Base-by-base conservation (phyloP, 1,284 basidiomycete species). In the Tilletiaria anomala region DNA sequence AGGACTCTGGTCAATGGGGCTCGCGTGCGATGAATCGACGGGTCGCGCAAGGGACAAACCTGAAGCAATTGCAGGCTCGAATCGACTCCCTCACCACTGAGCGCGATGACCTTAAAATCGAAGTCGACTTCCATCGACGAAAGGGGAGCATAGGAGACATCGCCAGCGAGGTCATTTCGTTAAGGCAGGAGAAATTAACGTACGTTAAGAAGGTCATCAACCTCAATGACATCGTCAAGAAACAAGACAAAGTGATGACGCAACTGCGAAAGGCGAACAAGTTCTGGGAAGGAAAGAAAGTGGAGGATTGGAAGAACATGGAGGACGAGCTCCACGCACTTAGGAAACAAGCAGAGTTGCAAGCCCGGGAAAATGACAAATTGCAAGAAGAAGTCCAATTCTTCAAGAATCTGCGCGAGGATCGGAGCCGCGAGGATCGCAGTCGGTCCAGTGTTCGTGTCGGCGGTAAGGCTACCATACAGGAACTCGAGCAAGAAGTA, bases 71-170 rank as follows among this genome's bases (percentile, higher is more conserved):
- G 2, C 53, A 54, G 32, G 56, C 60, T 26, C 56, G 51, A 42
- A 62, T 65, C 45, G 60, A 62, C 45, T 51, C 46, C 32, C 52
- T 65, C 16, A 57, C 54, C 0, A 51, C 59, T 35, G 63, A 65
- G 40, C 51, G 58, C 16, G 59, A 63, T 35, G 61, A 64, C 38
- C 55, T 65, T 44, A 58, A 64, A 44, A 58, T 60, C 33, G 63
- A 64, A 35, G 54, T 62, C 19, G 63, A 64, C 42, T 51, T 62
- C 11, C 50, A 58, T 18, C 51, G 61, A 26, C 54, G 58, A n/a
- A 60, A 62, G 31, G 58, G 60, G 32, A 53, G 49, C 21, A 50
- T 53, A 10, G 58, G 61, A 29, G 61, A 63, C 18, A 48, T 56
- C 8, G 42, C 52, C 5, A 51, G 52, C 6, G 55, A 62, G 33